These are phyloP conservation scores for Neolentinus lepideus DNA, from an alignment of 1,284 basidiomycete species.

Conservation along the genomic window DNA sequence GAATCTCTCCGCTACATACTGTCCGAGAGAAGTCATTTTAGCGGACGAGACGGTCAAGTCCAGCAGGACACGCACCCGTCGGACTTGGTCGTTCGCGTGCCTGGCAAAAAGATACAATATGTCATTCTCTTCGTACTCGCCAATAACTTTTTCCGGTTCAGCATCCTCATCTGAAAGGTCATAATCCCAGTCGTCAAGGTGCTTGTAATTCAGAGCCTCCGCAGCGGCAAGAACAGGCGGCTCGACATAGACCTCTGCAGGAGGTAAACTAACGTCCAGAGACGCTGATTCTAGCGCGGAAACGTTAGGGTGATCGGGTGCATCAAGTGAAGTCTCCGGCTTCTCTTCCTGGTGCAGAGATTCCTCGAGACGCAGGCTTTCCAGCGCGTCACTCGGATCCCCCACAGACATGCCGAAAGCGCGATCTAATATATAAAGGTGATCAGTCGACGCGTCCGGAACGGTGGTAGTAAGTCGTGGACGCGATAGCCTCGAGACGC, in stretches of 20 bases:
- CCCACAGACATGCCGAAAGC: background rate
- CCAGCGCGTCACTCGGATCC: background rate
- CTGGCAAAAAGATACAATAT: constrained; percentile 53
- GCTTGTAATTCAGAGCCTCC: background rate
- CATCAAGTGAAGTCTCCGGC: background rate
- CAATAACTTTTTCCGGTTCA: constrained; percentile 35
- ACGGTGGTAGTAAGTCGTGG: background rate
- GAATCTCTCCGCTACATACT: constrained; percentile 38
- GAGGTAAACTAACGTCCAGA: background rate
- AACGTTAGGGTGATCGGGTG: background rate
- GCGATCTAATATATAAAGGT: background rate
- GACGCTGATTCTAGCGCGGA: background rate
- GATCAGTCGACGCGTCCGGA: background rate
- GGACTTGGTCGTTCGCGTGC: constrained; percentile 46
- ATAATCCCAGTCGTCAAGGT: background rate
- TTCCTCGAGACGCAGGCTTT: background rate
- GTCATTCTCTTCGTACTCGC: constrained; percentile 37
- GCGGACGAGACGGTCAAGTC: background rate
- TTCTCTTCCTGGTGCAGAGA: background rate
- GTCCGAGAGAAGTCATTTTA: constrained; percentile 5
- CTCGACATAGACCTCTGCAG: background rate
- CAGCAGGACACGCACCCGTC: constrained; percentile 36
- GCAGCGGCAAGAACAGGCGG: background rate
- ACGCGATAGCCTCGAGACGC: background rate
- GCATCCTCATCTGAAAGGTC: background rate